These are phyloP conservation scores for Aspergillus candidus DNA, from an alignment of 2,329 filamentous ascomycete genomes.

Conservation along the genomic window DNA sequence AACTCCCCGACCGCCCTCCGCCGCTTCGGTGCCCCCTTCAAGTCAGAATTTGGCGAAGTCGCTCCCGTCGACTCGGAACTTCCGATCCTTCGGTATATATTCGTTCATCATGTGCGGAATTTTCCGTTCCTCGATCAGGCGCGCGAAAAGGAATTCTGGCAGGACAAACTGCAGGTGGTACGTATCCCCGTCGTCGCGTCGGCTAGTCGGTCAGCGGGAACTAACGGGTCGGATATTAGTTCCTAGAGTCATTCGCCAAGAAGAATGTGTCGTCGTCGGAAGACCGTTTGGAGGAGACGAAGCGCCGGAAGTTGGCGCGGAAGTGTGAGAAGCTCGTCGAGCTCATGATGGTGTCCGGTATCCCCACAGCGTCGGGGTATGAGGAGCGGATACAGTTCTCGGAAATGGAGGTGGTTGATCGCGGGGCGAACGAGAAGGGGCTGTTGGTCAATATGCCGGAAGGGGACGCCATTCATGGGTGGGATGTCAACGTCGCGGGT, in stretches of 20 bases:
- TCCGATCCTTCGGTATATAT: conserved; percentile 90
- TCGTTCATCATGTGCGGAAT: conserved; percentile 94
- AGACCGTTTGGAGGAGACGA: conserved; percentile 92
- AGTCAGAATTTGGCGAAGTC: conserved; percentile 85
- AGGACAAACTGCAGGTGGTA: conserved; percentile 92
- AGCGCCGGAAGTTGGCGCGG: conserved; percentile 80
- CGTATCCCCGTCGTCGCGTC: conserved; percentile 36
- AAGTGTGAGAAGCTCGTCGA: conserved; percentile 96
- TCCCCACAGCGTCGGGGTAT: conserved; percentile 92
- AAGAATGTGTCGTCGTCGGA: conserved; percentile 97
- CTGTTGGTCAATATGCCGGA: conserved; percentile 81
- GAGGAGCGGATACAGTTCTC: conserved; percentile 96
- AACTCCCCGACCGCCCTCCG: conserved; percentile 91
- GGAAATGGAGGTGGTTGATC: conserved; percentile 93
- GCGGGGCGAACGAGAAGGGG: conserved; percentile 84
- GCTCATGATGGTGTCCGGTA: conserved; percentile 98
- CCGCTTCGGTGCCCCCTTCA: conserved; percentile 92
- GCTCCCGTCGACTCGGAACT: conserved; percentile 89
- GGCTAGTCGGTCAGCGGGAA: neutral
- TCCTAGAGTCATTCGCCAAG: conserved; percentile 92
- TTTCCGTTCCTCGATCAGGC: conserved; percentile 97
- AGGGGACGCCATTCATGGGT: conserved; percentile 87
- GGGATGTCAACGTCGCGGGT: conserved; percentile 93
- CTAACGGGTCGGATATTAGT: conserved; percentile 48
- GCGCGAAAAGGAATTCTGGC: conserved; percentile 98